A percentile compares a stretch with the other conserved stretches of the same genome.
These are phyloP conservation scores for Boletus fagicola DNA, from an alignment of 768 basidiomycete genomes.

Conservation along the genomic window DNA sequence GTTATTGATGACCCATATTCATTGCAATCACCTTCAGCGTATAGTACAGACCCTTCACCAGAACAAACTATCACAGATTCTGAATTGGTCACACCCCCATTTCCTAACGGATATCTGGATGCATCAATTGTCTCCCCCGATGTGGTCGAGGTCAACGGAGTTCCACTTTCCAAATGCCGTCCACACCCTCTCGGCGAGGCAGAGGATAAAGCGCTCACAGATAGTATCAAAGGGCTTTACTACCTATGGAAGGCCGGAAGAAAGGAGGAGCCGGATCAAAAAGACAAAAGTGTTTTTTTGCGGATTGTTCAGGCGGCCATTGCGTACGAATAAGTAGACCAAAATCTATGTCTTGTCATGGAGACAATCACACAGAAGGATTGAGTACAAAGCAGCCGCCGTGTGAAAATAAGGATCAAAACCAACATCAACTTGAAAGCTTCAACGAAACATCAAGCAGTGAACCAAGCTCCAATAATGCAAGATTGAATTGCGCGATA, in stretches of 20 bases:
- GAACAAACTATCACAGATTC: conserved; percentile 23
- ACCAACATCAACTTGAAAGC: conserved; percentile 1
- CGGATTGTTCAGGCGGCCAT: conserved; percentile 35
- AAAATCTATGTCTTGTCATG: not conserved
- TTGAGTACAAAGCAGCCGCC: not conserved
- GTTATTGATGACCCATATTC: conserved; percentile 7
- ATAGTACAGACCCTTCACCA: conserved; percentile 9
- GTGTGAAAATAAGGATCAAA: not conserved
- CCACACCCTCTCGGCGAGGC: conserved; percentile 7
- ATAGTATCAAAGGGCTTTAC: conserved; percentile 56
- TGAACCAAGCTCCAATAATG: conserved; percentile 23
- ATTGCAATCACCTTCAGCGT: conserved; percentile 7
- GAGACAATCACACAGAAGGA: not conserved
- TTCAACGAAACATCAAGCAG: conserved; percentile 18
- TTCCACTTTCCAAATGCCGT: conserved; percentile 3
- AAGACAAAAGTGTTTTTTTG: conserved; percentile 32
- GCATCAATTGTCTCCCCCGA: conserved; percentile 16
- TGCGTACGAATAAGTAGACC: conserved; percentile 12
- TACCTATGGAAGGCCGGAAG: conserved; percentile 53
- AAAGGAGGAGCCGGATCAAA: conserved; percentile 17
- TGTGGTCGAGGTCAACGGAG: conserved; percentile 12
- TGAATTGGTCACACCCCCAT: conserved; percentile 25
- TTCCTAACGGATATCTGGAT: conserved; percentile 9
- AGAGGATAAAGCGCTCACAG: conserved; percentile 44
- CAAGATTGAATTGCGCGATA: conserved; percentile 25